Evolutionary conservation across 164 flowering plant genomes (phyloP).

Genomic region (Sedum album): DNA sequence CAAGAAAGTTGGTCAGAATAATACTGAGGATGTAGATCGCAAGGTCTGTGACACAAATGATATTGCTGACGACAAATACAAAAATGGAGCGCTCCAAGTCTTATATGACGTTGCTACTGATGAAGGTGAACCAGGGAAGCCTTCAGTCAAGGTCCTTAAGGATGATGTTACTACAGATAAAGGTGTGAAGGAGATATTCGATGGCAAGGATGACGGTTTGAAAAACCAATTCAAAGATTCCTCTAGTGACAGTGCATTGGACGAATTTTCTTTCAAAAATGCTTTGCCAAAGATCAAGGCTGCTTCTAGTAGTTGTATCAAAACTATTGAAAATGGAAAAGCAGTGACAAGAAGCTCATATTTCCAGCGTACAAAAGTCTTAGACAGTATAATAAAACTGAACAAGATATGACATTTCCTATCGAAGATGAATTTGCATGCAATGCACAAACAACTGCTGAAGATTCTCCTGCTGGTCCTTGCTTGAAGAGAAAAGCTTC

Average conservation of each 20-base stretch:
- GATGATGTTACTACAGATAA: slow-evolving; percentile 8
- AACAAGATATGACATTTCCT: neutral
- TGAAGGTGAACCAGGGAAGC: slow-evolving; percentile 15
- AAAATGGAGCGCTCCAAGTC: neutral
- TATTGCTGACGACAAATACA: neutral
- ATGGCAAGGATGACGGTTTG: slow-evolving; percentile 4
- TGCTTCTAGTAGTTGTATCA: slow-evolving; percentile 13
- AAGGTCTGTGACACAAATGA: neutral
- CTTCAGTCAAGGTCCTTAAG: slow-evolving; percentile 14
- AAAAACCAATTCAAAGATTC: neutral
- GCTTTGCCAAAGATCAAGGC: neutral
- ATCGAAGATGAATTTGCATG: neutral
- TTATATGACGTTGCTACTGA: slow-evolving; percentile 1
- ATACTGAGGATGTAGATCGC: slow-evolving; percentile 7
- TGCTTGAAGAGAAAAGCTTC: neutral
- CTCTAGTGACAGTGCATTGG: neutral
- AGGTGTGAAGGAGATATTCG: slow-evolving; percentile 11
- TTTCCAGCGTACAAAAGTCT: neutral
- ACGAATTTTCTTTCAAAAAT: neutral
- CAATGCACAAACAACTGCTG: neutral
- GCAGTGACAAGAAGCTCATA: neutral
- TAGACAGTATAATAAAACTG: neutral
- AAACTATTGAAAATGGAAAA: slow-evolving; percentile 5
- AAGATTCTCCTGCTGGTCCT: neutral
- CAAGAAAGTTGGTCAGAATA: slow-evolving; percentile 22